These are phyloP conservation scores for Claviceps pazoutovae DNA, from an alignment of 2,329 filamentous ascomycete genomes.

Conservation along the genomic window DNA sequence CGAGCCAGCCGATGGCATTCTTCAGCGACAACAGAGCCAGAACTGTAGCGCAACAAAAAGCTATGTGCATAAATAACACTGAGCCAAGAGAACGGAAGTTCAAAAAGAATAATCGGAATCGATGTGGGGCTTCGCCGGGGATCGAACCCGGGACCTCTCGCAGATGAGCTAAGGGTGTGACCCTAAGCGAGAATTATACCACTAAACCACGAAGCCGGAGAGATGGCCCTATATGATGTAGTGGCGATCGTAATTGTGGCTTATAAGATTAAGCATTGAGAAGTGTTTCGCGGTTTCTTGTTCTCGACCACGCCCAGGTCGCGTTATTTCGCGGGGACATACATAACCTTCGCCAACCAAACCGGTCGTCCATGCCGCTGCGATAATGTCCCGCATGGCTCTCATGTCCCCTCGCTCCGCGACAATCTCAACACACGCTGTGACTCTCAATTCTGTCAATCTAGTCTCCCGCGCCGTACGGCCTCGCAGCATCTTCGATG, in stretches of 20 bases:
- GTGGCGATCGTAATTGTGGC: fast-evolving
- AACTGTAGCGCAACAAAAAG: no score
- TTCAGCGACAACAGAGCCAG: no score
- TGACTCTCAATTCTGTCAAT: not conserved
- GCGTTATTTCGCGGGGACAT: no score
- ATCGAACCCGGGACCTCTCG: slow-evolving; percentile 7
- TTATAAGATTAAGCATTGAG: not conserved
- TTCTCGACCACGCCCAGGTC: no score
- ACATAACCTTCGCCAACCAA: not conserved
- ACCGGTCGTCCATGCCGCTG: not conserved
- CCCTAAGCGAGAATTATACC: slow-evolving; percentile 8
- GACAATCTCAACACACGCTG: not conserved
- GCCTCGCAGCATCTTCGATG: not conserved
- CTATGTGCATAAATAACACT: not conserved
- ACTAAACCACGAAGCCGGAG: slow-evolving; percentile 7
- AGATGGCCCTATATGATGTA: not conserved
- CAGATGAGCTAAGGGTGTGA: slow-evolving; percentile 4
- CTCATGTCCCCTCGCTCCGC: not conserved
- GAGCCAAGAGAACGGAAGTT: not conserved
- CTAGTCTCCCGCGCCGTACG: not conserved
- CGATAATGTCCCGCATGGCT: slow-evolving; percentile 1
- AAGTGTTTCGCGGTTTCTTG: no score
- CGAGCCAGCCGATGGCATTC: no score
- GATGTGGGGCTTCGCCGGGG: slow-evolving; percentile 4
- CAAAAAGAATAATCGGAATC: not conserved